phyloP scores from a whole-genome alignment of 2,329 filamentous ascomycete species.

The Apiospora marii region DNA sequence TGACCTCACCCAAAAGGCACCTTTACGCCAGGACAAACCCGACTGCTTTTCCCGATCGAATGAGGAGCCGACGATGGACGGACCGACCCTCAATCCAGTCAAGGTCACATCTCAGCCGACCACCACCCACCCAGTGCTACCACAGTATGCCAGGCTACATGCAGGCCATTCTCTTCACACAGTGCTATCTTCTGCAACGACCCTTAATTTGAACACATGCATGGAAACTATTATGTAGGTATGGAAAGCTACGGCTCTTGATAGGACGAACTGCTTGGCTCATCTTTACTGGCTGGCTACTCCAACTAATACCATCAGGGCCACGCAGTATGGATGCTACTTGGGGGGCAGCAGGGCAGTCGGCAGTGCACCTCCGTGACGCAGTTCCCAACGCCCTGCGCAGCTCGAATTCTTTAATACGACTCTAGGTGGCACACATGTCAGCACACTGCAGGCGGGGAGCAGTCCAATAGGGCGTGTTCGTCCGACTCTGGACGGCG shows the following conservation, averaged over 20 bases:
- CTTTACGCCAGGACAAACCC: neutral
- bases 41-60: conserved; percentile 8
- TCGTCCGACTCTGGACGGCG: neutral
- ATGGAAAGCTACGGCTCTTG: neutral
- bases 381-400: neutral
- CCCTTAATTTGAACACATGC: neutral
- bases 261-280: neutral
- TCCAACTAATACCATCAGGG: neutral
- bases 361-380: neutral
- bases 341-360: neutral
- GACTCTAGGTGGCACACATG: neutral
- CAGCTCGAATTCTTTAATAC: conserved; percentile 4
- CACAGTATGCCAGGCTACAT: neutral
- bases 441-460: neutral
- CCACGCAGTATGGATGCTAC: neutral
- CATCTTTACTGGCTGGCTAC: neutral
- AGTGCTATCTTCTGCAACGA: conserved; percentile 14
- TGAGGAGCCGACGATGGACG: conserved; percentile 3
- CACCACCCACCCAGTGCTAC: neutral
- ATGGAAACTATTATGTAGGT: neutral
- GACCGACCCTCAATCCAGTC: conserved; percentile 16
- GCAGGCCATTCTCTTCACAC: conserved; percentile 1
- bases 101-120: conserved; percentile 1
- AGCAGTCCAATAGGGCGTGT: neutral
- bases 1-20: neutral